Percentiles rank a stretch among this genome's conserved stretches.
Evolutionary conservation across 2,329 filamentous ascomycete genomes (phyloP).

Genomic region (Dactylellina cionopaga): DNA sequence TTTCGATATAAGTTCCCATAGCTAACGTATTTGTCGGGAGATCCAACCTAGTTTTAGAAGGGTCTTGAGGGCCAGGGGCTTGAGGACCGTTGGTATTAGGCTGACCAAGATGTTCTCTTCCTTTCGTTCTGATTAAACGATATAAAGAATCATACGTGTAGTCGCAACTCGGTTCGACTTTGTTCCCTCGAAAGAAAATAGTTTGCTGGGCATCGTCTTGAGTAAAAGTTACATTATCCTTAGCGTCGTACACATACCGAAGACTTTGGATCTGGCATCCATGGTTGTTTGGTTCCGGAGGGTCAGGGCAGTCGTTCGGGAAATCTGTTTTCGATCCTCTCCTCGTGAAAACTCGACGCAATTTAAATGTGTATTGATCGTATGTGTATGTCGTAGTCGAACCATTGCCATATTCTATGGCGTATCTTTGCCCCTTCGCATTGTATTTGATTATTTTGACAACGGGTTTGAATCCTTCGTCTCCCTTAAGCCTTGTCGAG

Average conservation of each 20-base stretch:
- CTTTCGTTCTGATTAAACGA: background rate
- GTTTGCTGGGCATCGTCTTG: constrained; percentile 53
- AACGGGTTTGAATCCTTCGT: no score
- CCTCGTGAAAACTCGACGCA: background rate
- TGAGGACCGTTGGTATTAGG: no score
- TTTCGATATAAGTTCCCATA: constrained; percentile 4
- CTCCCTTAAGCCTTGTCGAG: no score
- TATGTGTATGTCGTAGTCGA: no score
- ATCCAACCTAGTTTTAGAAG: background rate
- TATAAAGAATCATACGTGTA: constrained; percentile 16
- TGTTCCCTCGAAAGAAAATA: constrained; percentile 54
- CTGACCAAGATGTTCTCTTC: background rate
- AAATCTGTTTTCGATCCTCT: background rate
- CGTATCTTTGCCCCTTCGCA: no score
- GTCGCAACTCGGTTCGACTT: constrained; percentile 29
- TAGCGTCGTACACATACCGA: constrained; percentile 52
- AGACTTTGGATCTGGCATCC: constrained; percentile 51
- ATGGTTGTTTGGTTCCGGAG: background rate
- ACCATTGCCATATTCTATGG: no score
- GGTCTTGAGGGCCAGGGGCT: background rate
- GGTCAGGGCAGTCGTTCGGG: constrained; percentile 6
- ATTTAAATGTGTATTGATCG: background rate
- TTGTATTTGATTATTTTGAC: no score
- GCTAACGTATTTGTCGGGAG: background rate
- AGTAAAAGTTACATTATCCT: constrained; percentile 49